Evolutionary conservation across 495 filamentous ascomycete genomes (phyloP), one percentile per base, ranked within the genome.

Genomic region (Hypoxylon trugodes): DNA sequence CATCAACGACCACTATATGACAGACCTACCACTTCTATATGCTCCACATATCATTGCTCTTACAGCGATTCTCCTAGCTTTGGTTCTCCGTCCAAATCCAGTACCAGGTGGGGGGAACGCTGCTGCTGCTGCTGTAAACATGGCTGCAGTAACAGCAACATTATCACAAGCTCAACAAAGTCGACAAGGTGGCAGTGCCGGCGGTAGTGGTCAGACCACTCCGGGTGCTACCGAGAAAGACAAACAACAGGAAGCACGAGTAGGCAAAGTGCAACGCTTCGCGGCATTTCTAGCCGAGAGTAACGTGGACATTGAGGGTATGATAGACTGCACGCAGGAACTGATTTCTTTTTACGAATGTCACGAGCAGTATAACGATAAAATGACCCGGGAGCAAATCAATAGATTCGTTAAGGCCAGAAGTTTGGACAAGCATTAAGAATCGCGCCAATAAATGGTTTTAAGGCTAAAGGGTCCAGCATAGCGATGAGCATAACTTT

Each of bases 1-100:
- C 60, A 91, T 98, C 78, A 98, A 98, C 76, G 95, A 98, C 73
- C 91, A 93, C 68, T 98, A 95, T 74, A 85, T 96, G 74, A 98
- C 95, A 4, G 96, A 98, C 71, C 80, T 98, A 21, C 92, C 95
- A 3, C 79, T 98, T 21, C 78, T 97, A 7, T 89, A 93, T 71
- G 84, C 95, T 15, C 95, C 95, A 36, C 95, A 98, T 71, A 81
- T 93, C 40, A 90, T 98, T 64, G 93, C 93, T 5, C 82, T 97
- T 28, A 95, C 93, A 61, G 91, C 96, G 22, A 92, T 97, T 40
- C 84, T 97, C 59, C 79, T 98, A 10, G 87, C 92, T 6, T 82
- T 97, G 22, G 89, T 95, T 5, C 83, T 96, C 76, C 90, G 77
- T 43, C 85, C 76, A n/a, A 78, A 71, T 60, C 69, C 58, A 59